Base-by-base conservation (phyloP, 78 protist species). In the Anaeramoeba flamelloides region DNA sequence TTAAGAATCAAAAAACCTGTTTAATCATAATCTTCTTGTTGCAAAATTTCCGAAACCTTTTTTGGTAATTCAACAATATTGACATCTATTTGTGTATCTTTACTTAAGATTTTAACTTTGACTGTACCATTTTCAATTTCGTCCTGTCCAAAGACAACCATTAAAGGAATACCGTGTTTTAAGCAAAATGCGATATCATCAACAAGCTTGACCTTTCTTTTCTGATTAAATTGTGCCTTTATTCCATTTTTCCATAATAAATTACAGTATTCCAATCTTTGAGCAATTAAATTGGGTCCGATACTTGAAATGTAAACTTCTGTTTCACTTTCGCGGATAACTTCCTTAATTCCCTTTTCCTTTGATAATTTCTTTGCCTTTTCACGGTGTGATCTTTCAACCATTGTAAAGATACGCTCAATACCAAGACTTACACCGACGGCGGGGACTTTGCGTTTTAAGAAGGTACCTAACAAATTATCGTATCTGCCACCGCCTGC, bases 401-500 rank as follows among this genome's bases (percentile, higher is more conserved):
- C 1, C 41, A 93, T 84, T 74, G 89, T 2, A 64, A 92, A 92
- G 77, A 94, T 32, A 34, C 97, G 85, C 83, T 94, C 97, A 80
- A 94, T 74, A 65, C 97, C 97, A 79, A 94, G 75, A 12, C 85
- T 64, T 80, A 88, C 83, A 33, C 97, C 97, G 0, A 94, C 97
- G 39, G 94, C 85, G 33, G 97, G 97, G 0, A 91, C 85, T 39
- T 85, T 38, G 26, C n/a, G 31, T 37, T 1, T 4, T 26, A 4
- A 3, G 65, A 91, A 94, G 90, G 89, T 90, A 36, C 94, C 92
- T 4, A 94, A 89, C 36, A 94, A 87, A 82, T 82, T 41, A 86
- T 94, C 97, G 85, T 94, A 94, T 40, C 97, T 88, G 37, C 97
- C 97, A 33, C 97, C 97, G 1, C 91, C 97, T 4, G 92, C 90